A percentile compares a stretch with the other conserved stretches of the same genome.
Conservation (phyloP, 352 stramenopile genomes). For the Pythium phragmiticola region DNA sequence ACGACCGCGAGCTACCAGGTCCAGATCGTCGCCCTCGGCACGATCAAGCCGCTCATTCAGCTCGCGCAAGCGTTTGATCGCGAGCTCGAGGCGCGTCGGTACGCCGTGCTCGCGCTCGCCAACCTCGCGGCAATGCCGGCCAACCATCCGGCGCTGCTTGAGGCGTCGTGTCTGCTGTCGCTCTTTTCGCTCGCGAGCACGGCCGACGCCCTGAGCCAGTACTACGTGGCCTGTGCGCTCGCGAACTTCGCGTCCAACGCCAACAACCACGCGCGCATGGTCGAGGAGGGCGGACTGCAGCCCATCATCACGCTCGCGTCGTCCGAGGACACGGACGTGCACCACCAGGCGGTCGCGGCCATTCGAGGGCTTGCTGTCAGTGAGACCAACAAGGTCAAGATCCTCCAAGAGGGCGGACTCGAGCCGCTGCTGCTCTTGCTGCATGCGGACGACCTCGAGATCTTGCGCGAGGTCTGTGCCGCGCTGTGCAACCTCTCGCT, state of each 20-base stretch:
- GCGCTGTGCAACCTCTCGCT: constrained; percentile 95
- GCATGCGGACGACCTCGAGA: constrained; percentile 89
- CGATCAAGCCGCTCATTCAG: constrained; percentile 88
- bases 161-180: constrained; percentile 89
- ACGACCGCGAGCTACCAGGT: constrained; percentile 93
- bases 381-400: constrained; percentile 94
- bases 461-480: constrained; percentile 92
- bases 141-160: constrained; percentile 93
- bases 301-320: constrained; percentile 93
- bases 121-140: constrained; percentile 95
- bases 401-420: constrained; percentile 95
- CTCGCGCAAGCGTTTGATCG: constrained; percentile 86
- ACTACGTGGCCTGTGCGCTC: constrained; percentile 94
- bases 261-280: constrained; percentile 91
- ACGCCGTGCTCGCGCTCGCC: constrained; percentile 92
- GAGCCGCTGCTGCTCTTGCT: constrained; percentile 92
- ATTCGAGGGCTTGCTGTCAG: constrained; percentile 91
- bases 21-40: constrained; percentile 93
- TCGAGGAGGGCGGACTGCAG: constrained; percentile 95
- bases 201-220: constrained; percentile 91
- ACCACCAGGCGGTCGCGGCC: constrained; percentile 93
- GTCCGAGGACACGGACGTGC: constrained; percentile 91
- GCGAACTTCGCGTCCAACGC: constrained; percentile 94
- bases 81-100: constrained; percentile 93
- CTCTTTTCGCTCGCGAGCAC: constrained; percentile 94